Evolutionary conservation across 768 basidiomycete genomes (phyloP).

Genomic region (Termitomyces sp.): DNA sequence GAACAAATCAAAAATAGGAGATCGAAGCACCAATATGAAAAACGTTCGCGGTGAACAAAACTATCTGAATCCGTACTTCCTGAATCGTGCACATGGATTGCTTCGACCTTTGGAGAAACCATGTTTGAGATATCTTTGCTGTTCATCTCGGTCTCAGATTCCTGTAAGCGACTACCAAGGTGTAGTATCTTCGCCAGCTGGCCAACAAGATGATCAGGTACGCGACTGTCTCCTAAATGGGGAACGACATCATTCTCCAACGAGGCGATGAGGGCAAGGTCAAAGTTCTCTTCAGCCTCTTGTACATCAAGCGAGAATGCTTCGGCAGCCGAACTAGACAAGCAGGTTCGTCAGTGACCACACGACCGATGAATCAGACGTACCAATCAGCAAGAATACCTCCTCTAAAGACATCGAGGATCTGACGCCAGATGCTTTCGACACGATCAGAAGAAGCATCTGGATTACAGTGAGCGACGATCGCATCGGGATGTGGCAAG

Average conservation of each 20-base stretch:
- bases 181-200: slow-evolving; percentile 69
- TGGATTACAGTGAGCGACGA: slow-evolving; percentile 15
- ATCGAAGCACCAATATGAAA: slow-evolving; percentile 92
- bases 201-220: slow-evolving; percentile 66
- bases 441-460: slow-evolving; percentile 58
- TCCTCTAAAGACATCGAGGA: slow-evolving; percentile 76
- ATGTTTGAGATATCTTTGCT: slow-evolving; percentile 4
- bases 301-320: slow-evolving; percentile 57
- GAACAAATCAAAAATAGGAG: slow-evolving; percentile 79
- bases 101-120: slow-evolving; percentile 22
- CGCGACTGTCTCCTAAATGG: slow-evolving; percentile 57
- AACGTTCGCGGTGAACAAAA: slow-evolving; percentile 70
- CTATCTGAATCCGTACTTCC: slow-evolving; percentile 59
- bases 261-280: slow-evolving; percentile 69
- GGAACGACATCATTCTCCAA: slow-evolving; percentile 81
- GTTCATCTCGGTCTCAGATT: slow-evolving; percentile 12
- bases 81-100: slow-evolving; percentile 30
- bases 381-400: slow-evolving; percentile 85
- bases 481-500: not conserved
- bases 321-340: slow-evolving; percentile 49
- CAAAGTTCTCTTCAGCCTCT: slow-evolving; percentile 80
- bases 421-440: slow-evolving; percentile 82
- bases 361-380: not conserved
- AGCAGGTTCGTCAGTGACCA: not conserved
- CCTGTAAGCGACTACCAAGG: slow-evolving; percentile 64